Evolutionary conservation across 202 grass and related monocot species (phyloP), one percentile per base, ranked within the genome.

Genomic region (Setaria viridis): DNA sequence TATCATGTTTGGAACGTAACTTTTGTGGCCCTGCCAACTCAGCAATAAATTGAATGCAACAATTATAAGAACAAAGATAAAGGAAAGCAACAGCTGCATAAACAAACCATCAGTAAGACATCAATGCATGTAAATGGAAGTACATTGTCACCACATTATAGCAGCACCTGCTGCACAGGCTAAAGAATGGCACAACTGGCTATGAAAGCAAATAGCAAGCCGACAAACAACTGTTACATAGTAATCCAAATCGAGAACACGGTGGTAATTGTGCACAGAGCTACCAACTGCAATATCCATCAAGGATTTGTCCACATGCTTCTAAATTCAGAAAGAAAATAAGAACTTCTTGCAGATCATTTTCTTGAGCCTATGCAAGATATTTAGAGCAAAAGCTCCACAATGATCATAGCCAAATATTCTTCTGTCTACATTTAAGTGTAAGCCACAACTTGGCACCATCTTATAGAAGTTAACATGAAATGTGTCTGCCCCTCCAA

Each of bases 1-100:
- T 67, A 99, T 99, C 96, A 99, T 99, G 45, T 99, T 99, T 39
- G 96, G 96, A 46, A 99, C 91, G 47, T 99, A 99, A 81, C 96
- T 99, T 89, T 99, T 99, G 80, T 95, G 96, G 7, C 67, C 67
- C 66, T 68, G 33, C 56, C 82, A 77, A 76, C 30, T 50, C 57
- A 82, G 35, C 33, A 77, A 21, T 59, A 33, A 57, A 70, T 78
- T 9, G 9, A 49, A 85, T 70, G 66, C 30, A 69, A 78, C 19
- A 64, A 90, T 42, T 35, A 82, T 55, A 53, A 48, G 30, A 70
- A 15, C 70, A 76, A 51, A 39, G 2, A 39, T 39, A 39, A 39
- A 39, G 37, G 37, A 39, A 39, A 39, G 37, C 2, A 39, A 39
- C 3, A 39, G 37, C 37, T 39, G 37, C 37, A 39, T 39, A 39